Evolutionary conservation across 441 rosid species (phyloP).

Genomic region (Pelargonium cotyledonis): DNA sequence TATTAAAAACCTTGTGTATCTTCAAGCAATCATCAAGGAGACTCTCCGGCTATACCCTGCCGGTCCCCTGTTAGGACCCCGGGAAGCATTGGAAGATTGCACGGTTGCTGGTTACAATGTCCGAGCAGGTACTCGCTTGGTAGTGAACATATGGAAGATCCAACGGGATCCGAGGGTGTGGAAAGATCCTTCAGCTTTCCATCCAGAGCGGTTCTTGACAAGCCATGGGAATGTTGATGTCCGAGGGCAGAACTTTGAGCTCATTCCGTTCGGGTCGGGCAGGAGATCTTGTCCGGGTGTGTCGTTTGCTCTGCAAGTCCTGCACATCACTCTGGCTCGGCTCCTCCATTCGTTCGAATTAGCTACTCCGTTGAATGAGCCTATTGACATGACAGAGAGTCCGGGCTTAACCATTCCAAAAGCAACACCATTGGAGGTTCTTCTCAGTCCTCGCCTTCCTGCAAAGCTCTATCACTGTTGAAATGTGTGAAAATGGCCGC

Average conservation of each 20-base stretch:
- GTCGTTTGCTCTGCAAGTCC: conserved; percentile 18
- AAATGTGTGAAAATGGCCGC: background rate
- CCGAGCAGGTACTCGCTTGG: conserved; percentile 17
- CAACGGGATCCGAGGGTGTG: conserved; percentile 23
- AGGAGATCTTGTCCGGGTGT: conserved; percentile 24
- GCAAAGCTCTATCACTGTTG: background rate
- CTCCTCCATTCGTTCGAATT: conserved; percentile 24
- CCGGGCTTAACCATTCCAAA: background rate
- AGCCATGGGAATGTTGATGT: conserved; percentile 17
- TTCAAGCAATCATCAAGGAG: conserved; percentile 31
- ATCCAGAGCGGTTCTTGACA: conserved; percentile 24
- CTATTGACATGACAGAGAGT: conserved; percentile 19
- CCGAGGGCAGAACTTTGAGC: conserved; percentile 16
- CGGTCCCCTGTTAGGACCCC: conserved; percentile 8
- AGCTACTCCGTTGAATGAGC: background rate
- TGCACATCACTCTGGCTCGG: conserved; percentile 16
- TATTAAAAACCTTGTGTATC: conserved; percentile 18
- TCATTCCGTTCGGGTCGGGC: conserved; percentile 19
- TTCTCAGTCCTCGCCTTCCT: background rate
- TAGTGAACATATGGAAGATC: conserved; percentile 18
- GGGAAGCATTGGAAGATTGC: conserved; percentile 19
- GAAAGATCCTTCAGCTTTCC: conserved; percentile 18
- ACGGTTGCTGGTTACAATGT: conserved; percentile 13
- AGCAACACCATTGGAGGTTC: conserved; percentile 13
- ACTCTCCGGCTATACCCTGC: conserved; percentile 26